Base-by-base conservation (phyloP, 441 rosid species). In the Populus hybrid region DNA sequence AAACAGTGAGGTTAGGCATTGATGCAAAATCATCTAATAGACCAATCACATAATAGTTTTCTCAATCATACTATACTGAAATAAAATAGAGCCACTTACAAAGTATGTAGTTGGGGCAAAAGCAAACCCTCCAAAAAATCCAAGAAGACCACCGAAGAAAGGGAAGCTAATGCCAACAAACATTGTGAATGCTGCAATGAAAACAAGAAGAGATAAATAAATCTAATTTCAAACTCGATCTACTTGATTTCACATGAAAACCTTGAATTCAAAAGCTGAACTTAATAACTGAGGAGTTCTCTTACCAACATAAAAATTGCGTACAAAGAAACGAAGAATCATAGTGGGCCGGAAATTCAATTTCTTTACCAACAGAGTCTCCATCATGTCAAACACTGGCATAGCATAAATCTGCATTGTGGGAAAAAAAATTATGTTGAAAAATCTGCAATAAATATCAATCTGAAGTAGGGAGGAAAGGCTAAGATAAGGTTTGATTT, bases 321-420 rank as follows among this genome's bases (percentile, higher is more conserved):
- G 93, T 2, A 88, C 88, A 21, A 82, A 5, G 67, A 90, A 92
- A 30, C 98, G 88, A 69, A 94, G 97, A 8, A 35, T 3, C 20
- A 21, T 34, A 35, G 77, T 80, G 1, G 98, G 98, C 75, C 66
- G 79, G 83, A 92, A 94, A 76, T 89, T 46, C 72, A 94, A 70
- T 80, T 88, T 90, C 87, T 90, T 94, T 2, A 94, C 97, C 73
- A 92, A 54, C 21, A 87, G 16, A 11, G 95, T 94, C 75, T 94
- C 98, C 24, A 92, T 80, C 98, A 94, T 94, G 86, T 94, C 98
- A 46, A 94, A 94, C 67, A 94, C 98, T 4, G 98, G 95, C 91
- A 94, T 92, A 54, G 98, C 98, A 77, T 92, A 94, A 20, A 94
- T 88, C 97, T 92, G 81, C 54, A 81, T 10, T 0, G 14, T 10